Evolutionary conservation across 176 grass and related monocot genomes (phyloP).

Genomic region (Cenchrus purpureus): DNA sequence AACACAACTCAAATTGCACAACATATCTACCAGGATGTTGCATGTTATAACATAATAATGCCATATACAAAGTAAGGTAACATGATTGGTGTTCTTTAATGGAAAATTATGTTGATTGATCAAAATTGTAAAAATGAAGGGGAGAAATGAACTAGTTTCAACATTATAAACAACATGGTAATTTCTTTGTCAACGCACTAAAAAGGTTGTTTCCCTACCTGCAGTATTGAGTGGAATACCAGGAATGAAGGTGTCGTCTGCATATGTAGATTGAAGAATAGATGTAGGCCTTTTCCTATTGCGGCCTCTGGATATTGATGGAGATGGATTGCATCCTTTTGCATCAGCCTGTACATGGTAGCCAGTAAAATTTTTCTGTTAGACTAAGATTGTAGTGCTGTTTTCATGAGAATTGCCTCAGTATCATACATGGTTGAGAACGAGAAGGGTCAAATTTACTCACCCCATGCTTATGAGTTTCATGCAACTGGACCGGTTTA

Average conservation of each 20-base stretch:
- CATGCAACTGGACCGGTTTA: neutral
- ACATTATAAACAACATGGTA: neutral
- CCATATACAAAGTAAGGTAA: neutral
- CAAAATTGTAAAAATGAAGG: neutral
- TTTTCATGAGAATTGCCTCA: conserved; percentile 17
- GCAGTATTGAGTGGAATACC: conserved; percentile 32
- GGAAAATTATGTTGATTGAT: neutral
- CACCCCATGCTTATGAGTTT: conserved; percentile 35
- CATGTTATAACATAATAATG: neutral
- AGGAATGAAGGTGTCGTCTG: conserved; percentile 43
- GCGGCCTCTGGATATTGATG: conserved; percentile 30
- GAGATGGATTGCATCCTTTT: conserved; percentile 28
- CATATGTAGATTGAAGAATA: conserved; percentile 51
- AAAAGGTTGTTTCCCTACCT: conserved; percentile 40
- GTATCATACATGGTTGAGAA: neutral
- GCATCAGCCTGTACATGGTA: conserved; percentile 50
- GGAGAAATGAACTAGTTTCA: neutral
- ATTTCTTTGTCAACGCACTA: neutral
- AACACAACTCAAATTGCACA: neutral
- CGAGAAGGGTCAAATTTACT: conserved; percentile 13
- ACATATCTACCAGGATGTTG: neutral
- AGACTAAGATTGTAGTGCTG: neutral
- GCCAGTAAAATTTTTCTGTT: neutral
- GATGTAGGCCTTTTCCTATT: conserved; percentile 38
- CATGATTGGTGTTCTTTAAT: neutral